Evolutionary conservation across 768 basidiomycete genomes (phyloP), one percentile per base, ranked within the genome.

Genomic region (Hypholoma sublateritium): DNA sequence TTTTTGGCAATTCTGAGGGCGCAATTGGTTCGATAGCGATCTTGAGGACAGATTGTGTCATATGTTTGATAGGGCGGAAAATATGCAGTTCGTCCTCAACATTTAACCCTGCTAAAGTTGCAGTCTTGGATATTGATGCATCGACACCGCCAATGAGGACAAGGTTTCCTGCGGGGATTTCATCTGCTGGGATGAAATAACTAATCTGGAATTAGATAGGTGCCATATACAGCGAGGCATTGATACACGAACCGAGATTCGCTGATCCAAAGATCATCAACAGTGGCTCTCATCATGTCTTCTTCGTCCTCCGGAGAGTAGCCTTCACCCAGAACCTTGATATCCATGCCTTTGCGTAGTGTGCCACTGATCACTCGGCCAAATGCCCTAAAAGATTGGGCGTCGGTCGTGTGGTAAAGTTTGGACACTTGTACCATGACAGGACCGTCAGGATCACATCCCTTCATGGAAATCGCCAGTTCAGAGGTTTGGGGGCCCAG

Each of bases 291-390:
- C 70, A 91, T 83, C 94, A 98, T 96, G 67, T 99, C 97, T 73
- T 99, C 97, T 74, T 98, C 96, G 62, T 99, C 97, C 66, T 98
- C 96, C n/a, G 93, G 91, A 13, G 95, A 96, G 71, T 95, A 99
- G 0, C 94, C 94, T 70, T 98, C 97, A 55, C 97, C 97, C 6
- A 99, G 78, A n/a, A 98, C 95, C 75, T 97, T 98, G 60, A 99
- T 80, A 34, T 86, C 78, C 80, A 84, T 81, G 12, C 94, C 94
- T 63, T 89, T 89, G 64, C 80, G 78, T 21, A 98, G 72, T 0
- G 95, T 97, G 17, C 97, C 97, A 63, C 93, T 94, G 70, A 98
- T 79, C 16, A 99, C 87, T 59, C 97, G 85, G 36, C 96, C 97
- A 67, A 95, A 98, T 6, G 97, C 93, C 52, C 97, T 81, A 82